Conservation (phyloP, 2,329 filamentous ascomycete species). For the Diplodia sapinea region DNA sequence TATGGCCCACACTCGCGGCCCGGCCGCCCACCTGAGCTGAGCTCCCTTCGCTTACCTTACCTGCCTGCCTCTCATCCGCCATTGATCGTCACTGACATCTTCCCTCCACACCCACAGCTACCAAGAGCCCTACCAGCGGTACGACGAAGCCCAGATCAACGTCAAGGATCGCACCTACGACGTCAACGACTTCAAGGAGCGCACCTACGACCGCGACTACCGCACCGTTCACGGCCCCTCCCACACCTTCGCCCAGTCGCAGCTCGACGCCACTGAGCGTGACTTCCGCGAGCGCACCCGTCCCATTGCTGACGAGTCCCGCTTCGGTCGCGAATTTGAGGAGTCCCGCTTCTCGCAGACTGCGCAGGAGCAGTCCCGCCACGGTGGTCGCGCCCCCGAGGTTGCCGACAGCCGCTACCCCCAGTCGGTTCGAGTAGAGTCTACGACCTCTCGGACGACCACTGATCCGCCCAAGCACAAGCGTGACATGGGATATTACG, state of each 20-base stretch:
- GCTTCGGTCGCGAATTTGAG: conserved; percentile 36
- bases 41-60: conserved; percentile 14
- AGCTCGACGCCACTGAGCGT: conserved; percentile 63
- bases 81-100: conserved; percentile 25
- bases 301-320: conserved; percentile 55
- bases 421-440: conserved; percentile 58
- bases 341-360: conserved; percentile 33
- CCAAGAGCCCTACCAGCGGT: conserved; percentile 61
- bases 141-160: conserved; percentile 71
- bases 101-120: conserved; percentile 56
- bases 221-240: conserved; percentile 55
- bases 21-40: conserved; percentile 14
- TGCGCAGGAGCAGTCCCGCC: conserved; percentile 33
- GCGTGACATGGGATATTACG: conserved; percentile 79
- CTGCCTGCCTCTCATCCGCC: conserved; percentile 28
- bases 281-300: conserved; percentile 69
- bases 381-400: conserved; percentile 50
- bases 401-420: conserved; percentile 48
- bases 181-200: conserved; percentile 61
- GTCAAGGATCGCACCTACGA: conserved; percentile 57
- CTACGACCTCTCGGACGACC: conserved; percentile 54
- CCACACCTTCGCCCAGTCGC: conserved; percentile 59
- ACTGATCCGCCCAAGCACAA: conserved; percentile 58
- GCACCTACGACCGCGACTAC: conserved; percentile 54
- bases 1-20: conserved; percentile 7